A percentile compares a stretch with the other conserved stretches of the same genome.
These are phyloP conservation scores for Schizophyllum commune DNA, from an alignment of 1,284 basidiomycete genomes.

Conservation along the genomic window DNA sequence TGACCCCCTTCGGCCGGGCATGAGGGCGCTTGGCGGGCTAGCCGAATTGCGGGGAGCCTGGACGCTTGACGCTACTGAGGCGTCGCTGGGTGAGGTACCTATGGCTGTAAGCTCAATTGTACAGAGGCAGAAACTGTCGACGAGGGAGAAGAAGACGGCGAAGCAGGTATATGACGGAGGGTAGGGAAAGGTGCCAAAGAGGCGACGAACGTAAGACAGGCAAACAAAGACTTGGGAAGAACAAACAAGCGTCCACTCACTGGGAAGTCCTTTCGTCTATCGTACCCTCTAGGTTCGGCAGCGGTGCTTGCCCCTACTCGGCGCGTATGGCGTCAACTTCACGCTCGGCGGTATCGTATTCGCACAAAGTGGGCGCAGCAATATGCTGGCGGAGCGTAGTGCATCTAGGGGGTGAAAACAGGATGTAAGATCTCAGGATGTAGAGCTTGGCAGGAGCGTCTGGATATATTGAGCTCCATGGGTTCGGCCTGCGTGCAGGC, in stretches of 20 bases:
- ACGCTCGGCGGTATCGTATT: conserved; percentile 61
- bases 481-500: conserved; percentile 36
- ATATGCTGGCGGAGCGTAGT: conserved; percentile 58
- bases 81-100: conserved; percentile 41
- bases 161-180: background rate
- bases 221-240: background rate
- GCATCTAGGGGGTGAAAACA: conserved; percentile 33
- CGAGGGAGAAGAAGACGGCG: background rate
- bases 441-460: background rate
- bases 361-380: conserved; percentile 56
- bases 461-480: conserved; percentile 25
- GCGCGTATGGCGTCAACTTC: conserved; percentile 67
- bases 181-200: conserved; percentile 2
- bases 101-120: background rate
- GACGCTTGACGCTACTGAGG: background rate
- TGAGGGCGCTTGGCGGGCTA: conserved; percentile 13
- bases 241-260: conserved; percentile 31
- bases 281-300: conserved; percentile 61
- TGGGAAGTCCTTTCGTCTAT: conserved; percentile 67
- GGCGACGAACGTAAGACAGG: background rate
- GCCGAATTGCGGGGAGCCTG: background rate
- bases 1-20: conserved; percentile 28
- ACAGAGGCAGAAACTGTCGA: background rate
- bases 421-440: no score
- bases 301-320: conserved; percentile 65